phyloP scores from a whole-genome alignment of 2,329 filamentous ascomycete genomes.

The Thermoascus crustaceus region DNA sequence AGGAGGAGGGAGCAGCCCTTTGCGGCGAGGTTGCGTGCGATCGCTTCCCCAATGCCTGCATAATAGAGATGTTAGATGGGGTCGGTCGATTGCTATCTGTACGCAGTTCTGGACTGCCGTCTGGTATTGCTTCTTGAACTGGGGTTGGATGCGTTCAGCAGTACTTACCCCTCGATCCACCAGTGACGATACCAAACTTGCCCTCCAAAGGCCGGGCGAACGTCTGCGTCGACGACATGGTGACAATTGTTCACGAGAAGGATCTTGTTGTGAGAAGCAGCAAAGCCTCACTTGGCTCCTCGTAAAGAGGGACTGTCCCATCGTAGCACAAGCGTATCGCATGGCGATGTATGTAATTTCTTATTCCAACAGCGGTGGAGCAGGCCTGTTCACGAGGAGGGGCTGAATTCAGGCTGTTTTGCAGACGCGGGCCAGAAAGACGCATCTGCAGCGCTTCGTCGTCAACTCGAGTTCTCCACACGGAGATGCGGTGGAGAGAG shows the following conservation, averaged over 20 bases:
- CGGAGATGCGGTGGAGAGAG: too few species aligned
- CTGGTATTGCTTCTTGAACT: slow-evolving; percentile 5
- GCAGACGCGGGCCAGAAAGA: too few species aligned
- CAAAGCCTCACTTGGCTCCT: neutral
- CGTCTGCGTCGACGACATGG: slow-evolving; percentile 4
- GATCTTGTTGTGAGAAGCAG: neutral
- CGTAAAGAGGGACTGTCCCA: too few species aligned
- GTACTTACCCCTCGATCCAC: slow-evolving; percentile 62
- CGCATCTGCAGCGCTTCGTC: too few species aligned
- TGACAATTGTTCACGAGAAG: slow-evolving; percentile 9
- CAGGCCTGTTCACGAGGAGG: too few species aligned
- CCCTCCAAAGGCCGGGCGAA: slow-evolving; percentile 49
- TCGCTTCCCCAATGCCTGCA: slow-evolving; percentile 64
- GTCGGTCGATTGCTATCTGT: too few species aligned
- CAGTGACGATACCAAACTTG: slow-evolving; percentile 71
- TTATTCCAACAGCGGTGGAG: too few species aligned
- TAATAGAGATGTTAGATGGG: slow-evolving; percentile 5
- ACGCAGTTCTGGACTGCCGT: too few species aligned
- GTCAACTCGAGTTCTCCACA: too few species aligned
- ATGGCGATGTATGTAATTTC: too few species aligned
- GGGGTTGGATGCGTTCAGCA: slow-evolving; percentile 2
- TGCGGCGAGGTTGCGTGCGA: slow-evolving; percentile 61
- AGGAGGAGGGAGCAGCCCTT: slow-evolving; percentile 63
- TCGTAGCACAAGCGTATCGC: too few species aligned
- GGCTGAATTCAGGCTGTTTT: neutral